Conservation (phyloP, 1,139 yeast genomes). For the Pichia kudriavzevii region DNA sequence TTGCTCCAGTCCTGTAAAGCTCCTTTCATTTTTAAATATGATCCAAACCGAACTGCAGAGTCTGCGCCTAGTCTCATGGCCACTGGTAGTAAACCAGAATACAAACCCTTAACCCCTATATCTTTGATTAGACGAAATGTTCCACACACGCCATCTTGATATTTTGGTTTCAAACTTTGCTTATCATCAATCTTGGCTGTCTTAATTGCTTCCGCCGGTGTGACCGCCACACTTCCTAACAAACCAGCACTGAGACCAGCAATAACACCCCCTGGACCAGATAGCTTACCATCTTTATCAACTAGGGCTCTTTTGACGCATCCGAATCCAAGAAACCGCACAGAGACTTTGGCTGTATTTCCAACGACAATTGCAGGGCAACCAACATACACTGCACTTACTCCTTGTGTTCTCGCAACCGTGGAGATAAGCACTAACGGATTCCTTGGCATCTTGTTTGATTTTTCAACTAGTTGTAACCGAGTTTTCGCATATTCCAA, state of each 20-base stretch:
- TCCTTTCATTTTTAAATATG: slow-evolving; percentile 82
- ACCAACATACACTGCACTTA: slow-evolving; percentile 76
- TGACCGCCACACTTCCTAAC: slow-evolving; percentile 87
- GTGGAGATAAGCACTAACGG: slow-evolving; percentile 74
- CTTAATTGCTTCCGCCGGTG: slow-evolving; percentile 95
- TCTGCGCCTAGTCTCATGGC: slow-evolving; percentile 93
- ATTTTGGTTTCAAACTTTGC: slow-evolving; percentile 66
- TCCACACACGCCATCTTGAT: slow-evolving; percentile 53
- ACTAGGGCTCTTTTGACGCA: slow-evolving; percentile 66
- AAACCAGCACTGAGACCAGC: slow-evolving; percentile 98
- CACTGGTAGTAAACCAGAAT: slow-evolving; percentile 87
- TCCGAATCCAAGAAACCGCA: slow-evolving; percentile 88
- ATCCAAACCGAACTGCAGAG: slow-evolving; percentile 88
- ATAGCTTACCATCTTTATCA: slow-evolving; percentile 78
- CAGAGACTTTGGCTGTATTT: slow-evolving; percentile 90
- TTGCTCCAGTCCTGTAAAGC: slow-evolving; percentile 66
- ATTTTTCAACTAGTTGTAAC: slow-evolving; percentile 71
- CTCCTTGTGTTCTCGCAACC: slow-evolving; percentile 73
- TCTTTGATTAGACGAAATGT: slow-evolving; percentile 60
- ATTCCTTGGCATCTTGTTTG: slow-evolving; percentile 63
- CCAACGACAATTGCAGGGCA: slow-evolving; percentile 97
- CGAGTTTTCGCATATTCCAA: slow-evolving; percentile 96
- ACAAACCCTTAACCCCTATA: slow-evolving; percentile 74
- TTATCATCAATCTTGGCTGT: slow-evolving; percentile 93
- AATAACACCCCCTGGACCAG: slow-evolving; percentile 83